These are phyloP conservation scores for Vittaforma corneae DNA, from an alignment of 371 early-diverging fungal genomes.

Conservation along the genomic window DNA sequence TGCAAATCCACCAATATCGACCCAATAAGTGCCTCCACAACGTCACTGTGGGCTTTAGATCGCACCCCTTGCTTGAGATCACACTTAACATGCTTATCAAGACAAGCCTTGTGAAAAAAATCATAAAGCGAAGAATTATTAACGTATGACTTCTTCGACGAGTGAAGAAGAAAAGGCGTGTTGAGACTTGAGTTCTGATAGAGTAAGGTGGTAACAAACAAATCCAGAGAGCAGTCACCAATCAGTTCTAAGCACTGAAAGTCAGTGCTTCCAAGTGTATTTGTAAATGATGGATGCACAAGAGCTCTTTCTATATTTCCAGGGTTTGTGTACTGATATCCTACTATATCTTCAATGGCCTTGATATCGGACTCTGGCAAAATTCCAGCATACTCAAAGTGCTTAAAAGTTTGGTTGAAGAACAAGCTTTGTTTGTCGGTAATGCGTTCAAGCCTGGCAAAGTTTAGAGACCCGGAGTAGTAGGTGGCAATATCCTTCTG, in stretches of 20 bases:
- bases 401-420: not conserved
- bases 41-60: conserved; percentile 27
- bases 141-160: conserved; percentile 31
- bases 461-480: not conserved
- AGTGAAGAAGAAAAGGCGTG: conserved; percentile 29
- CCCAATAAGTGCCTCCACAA: conserved; percentile 49
- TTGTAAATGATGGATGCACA: conserved; percentile 42
- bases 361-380: conserved; percentile 1
- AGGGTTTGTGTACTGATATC: conserved; percentile 39
- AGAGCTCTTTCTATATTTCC: conserved; percentile 46
- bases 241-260: conserved; percentile 44
- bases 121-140: conserved; percentile 37
- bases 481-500: not conserved
- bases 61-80: not conserved
- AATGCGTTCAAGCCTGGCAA: not conserved
- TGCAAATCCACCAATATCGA: conserved; percentile 46
- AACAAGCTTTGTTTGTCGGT: not conserved
- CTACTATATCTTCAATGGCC: conserved; percentile 29
- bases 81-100: not conserved
- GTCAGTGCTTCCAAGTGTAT: conserved; percentile 22
- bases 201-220: conserved; percentile 31
- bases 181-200: conserved; percentile 11
- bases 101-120: conserved; percentile 17
- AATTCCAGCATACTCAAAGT: conserved; percentile 6
- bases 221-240: conserved; percentile 48